Percentiles rank a stretch among this genome's conserved stretches.
phyloP scores from a whole-genome alignment of 345 rosid genomes.

The Mallotus nudiflorus region DNA sequence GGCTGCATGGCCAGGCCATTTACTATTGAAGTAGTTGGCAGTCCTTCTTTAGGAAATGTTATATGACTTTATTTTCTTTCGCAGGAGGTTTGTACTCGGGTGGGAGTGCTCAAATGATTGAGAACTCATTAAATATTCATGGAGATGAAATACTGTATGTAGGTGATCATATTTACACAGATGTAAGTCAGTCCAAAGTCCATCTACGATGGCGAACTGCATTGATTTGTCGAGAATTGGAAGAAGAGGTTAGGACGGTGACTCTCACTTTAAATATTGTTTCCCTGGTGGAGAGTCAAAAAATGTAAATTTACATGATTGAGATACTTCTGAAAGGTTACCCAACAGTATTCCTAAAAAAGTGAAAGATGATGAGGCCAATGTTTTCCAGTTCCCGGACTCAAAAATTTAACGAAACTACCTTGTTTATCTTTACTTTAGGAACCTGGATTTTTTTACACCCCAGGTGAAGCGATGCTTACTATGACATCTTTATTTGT shows the following conservation, averaged over 20 bases:
- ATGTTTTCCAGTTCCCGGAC: background rate
- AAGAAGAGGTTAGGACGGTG: conserved; percentile 69
- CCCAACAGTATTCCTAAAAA: background rate
- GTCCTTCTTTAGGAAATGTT: background rate
- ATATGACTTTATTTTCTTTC: conserved; percentile 20
- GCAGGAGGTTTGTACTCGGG: conserved; percentile 89
- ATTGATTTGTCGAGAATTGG: conserved; percentile 86
- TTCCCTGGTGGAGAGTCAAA: too few species aligned
- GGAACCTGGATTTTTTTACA: background rate
- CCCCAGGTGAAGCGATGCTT: conserved; percentile 5
- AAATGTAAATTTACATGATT: background rate
- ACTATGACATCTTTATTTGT: conserved; percentile 2
- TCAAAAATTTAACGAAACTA: too few species aligned
- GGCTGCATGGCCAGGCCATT: background rate
- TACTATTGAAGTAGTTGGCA: background rate
- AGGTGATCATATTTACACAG: conserved; percentile 96
- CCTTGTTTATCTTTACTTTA: too few species aligned
- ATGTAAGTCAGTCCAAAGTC: conserved; percentile 91
- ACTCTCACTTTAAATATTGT: background rate
- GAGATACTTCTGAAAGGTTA: background rate
- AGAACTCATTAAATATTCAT: conserved; percentile 76
- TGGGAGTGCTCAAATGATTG: conserved; percentile 97
- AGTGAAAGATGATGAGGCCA: background rate
- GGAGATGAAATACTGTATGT: conserved; percentile 97
- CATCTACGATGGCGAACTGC: conserved; percentile 96